phyloP scores from a whole-genome alignment of 352 stramenopile species.

The Pythium vanterpoolii region DNA sequence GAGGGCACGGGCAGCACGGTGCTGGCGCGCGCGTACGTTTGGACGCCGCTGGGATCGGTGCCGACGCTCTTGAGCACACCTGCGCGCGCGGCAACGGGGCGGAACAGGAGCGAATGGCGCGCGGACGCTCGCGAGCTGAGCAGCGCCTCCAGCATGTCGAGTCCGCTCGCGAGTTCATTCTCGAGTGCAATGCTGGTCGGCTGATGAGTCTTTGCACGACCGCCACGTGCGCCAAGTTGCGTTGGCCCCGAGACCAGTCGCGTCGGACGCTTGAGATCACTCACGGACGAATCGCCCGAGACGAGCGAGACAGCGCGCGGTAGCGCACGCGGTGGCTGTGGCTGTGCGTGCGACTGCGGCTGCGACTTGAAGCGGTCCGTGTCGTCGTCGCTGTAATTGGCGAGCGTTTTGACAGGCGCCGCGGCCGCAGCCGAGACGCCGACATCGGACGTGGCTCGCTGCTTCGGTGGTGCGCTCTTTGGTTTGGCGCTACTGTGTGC shows the following conservation, averaged over 20 bases:
- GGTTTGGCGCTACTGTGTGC: not conserved
- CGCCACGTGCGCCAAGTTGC: slow-evolving; percentile 22
- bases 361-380: slow-evolving; percentile 11
- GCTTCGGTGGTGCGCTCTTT: not conserved
- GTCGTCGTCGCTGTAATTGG: slow-evolving; percentile 20
- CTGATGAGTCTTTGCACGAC: slow-evolving; percentile 41
- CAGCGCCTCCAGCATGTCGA: slow-evolving; percentile 64
- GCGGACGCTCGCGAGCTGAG: slow-evolving; percentile 30
- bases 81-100: slow-evolving; percentile 44
- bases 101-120: slow-evolving; percentile 50
- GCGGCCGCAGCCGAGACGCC: not conserved
- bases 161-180: slow-evolving; percentile 62
- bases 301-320: slow-evolving; percentile 15
- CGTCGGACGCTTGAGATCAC: slow-evolving; percentile 17
- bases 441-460: slow-evolving; percentile 1
- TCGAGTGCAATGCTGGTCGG: slow-evolving; percentile 72
- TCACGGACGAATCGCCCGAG: slow-evolving; percentile 14
- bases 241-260: slow-evolving; percentile 20
- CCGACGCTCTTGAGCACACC: slow-evolving; percentile 65
- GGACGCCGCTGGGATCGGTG: slow-evolving; percentile 30
- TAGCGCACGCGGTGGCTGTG: not conserved
- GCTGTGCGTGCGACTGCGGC: not conserved
- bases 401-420: slow-evolving; percentile 7
- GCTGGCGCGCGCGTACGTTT: slow-evolving; percentile 57
- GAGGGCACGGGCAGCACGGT: slow-evolving; percentile 62